Evolutionary conservation across 1,139 yeast genomes (phyloP).

Genomic region (Magnusiomyces suaveolens): DNA sequence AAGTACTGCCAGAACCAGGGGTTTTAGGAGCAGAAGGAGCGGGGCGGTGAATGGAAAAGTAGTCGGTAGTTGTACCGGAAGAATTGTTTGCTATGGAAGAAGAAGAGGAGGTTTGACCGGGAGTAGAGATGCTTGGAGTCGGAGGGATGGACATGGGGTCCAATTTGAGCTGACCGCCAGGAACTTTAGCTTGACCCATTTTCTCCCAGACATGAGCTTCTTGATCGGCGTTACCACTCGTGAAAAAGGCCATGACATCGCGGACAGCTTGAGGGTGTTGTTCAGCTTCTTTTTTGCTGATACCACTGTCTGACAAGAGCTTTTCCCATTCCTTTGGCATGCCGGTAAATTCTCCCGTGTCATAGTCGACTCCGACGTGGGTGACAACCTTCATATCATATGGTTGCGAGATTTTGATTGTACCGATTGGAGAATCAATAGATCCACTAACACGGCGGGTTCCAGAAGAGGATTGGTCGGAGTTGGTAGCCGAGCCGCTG

Average conservation of each 20-base stretch:
- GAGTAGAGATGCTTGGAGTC: conserved; percentile 13
- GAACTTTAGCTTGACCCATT: conserved; percentile 40
- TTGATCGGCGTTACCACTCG: conserved; percentile 53
- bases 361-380: conserved; percentile 80
- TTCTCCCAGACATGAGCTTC: conserved; percentile 69
- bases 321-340: conserved; percentile 89
- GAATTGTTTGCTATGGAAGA: too few relatives aligned
- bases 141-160: conserved; percentile 9
- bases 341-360: conserved; percentile 81
- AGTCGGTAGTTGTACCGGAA: too few relatives aligned
- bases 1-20: conserved; percentile 4
- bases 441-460: conserved; percentile 8
- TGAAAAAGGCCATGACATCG: conserved; percentile 80
- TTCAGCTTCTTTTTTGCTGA: conserved; percentile 72
- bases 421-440: conserved; percentile 13
- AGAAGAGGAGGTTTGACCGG: too few relatives aligned
- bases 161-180: conserved; percentile 15
- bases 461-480: too few relatives aligned
- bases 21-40: conserved; percentile 2
- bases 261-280: conserved; percentile 90
- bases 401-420: conserved; percentile 73
- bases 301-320: conserved; percentile 74
- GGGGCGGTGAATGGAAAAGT: not conserved
- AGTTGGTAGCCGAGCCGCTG: too few relatives aligned
- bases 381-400: conserved; percentile 85